Base-by-base conservation (phyloP, 2,329 filamentous ascomycete species). In the Escovopsis weberi region DNA sequence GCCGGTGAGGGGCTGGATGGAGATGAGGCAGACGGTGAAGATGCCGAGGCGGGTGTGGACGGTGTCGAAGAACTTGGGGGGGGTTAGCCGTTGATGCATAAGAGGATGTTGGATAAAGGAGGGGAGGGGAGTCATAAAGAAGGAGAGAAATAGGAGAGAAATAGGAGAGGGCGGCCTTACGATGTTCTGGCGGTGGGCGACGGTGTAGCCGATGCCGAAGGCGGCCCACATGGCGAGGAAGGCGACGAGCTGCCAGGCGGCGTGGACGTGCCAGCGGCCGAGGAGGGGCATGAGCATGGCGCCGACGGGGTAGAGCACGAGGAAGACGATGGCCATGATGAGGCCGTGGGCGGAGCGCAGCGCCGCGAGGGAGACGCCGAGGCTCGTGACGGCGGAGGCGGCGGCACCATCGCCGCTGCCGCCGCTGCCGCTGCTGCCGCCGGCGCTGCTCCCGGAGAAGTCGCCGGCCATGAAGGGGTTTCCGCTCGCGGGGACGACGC, bases 291-390 rank as follows among this genome's bases (percentile, higher is more conserved):
- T 79, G 35, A 78, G 54, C 4, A 75, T 60, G 8, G 77, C 67
- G 5, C 76, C 78, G 3, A 79, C 49, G 1, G 78, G 78, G 48
- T 78, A 80, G 19, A 78, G 59, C 11, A 73, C 51, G 4, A 73
- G 66, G 48, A 80, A 76, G 15, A 72, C 69, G 38, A 80, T 53
- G 26, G 69, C 67, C 75, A 81, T 77, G 51, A 81, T 60, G 49
- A 77, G 64, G 39, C 75, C 78, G 47, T 80, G 76, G 0, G 68
- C 57, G 6, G 65, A 53, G 12, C 66, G 39, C 8, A 64, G 52
- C 4, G 51, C 54, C 10, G 54, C 47, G 40, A 42, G 56, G 9
- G 46, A 48, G n/a, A 46, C 45, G 38, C 50, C 41, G 33, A 38
- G 39, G 10, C 40, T 45, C 28, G 39, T 42, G 7, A n/a, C 18